Evolutionary conservation across 805 yeast species (phyloP).

Genomic region (Teunomyces cretensis): DNA sequence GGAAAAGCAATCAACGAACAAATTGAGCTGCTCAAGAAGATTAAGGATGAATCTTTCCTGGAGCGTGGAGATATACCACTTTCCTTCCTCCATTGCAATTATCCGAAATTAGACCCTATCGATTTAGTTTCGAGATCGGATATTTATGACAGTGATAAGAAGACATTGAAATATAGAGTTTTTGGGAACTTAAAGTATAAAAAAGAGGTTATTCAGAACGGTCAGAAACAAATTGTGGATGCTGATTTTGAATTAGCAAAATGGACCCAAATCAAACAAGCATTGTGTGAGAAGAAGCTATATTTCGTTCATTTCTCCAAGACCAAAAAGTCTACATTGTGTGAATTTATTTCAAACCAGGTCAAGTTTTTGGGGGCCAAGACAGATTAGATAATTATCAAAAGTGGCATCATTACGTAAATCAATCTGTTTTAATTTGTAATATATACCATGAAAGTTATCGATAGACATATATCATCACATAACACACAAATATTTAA

Average conservation of each 20-base stretch:
- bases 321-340: constrained; percentile 20
- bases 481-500: background rate
- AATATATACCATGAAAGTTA: too few relatives aligned
- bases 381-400: background rate
- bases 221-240: constrained; percentile 5
- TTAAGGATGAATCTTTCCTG: constrained; percentile 17
- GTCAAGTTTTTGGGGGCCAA: constrained; percentile 19
- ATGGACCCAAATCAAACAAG: constrained; percentile 28
- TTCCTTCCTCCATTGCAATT: constrained; percentile 35
- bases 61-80: constrained; percentile 19
- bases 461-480: background rate
- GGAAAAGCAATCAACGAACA: constrained; percentile 20
- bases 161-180: constrained; percentile 26
- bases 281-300: constrained; percentile 25
- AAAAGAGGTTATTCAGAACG: constrained; percentile 3
- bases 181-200: constrained; percentile 24
- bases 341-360: constrained; percentile 28
- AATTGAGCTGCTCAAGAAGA: constrained; percentile 19
- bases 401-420: too few relatives aligned
- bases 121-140: constrained; percentile 21
- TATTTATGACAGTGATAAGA: constrained; percentile 23
- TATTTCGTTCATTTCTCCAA: constrained; percentile 25
- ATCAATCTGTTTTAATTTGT: too few relatives aligned
- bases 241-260: constrained; percentile 32
- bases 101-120: constrained; percentile 36